Percentiles rank a stretch among this genome's conserved stretches.
These are phyloP conservation scores for Myxozyma sirexii DNA, from an alignment of 805 yeast species.

Conservation along the genomic window DNA sequence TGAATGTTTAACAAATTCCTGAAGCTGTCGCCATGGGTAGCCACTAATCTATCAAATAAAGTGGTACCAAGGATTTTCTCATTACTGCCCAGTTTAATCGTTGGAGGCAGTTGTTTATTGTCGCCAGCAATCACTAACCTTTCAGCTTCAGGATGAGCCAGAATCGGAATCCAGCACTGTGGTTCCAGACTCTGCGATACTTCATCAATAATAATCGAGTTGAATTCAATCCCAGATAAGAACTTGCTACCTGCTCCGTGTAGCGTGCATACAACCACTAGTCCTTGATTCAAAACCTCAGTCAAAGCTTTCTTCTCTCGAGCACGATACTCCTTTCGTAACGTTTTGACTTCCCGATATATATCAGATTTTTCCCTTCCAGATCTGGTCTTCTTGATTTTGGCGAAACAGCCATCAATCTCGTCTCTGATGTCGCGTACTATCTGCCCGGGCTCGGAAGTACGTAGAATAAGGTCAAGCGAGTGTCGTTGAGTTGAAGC, in stretches of 20 bases:
- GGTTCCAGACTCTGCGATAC: slow-evolving; percentile 94
- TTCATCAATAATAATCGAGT: slow-evolving; percentile 87
- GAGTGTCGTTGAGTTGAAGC: slow-evolving; percentile 68
- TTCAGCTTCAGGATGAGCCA: slow-evolving; percentile 59
- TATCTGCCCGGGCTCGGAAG: slow-evolving; percentile 60
- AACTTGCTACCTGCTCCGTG: slow-evolving; percentile 62
- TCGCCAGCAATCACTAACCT: slow-evolving; percentile 88
- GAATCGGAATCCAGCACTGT: slow-evolving; percentile 92
- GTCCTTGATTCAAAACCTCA: slow-evolving; percentile 61
- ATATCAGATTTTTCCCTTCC: slow-evolving; percentile 66
- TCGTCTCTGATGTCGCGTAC: slow-evolving; percentile 70
- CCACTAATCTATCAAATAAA: slow-evolving; percentile 75
- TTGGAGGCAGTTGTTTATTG: slow-evolving; percentile 88
- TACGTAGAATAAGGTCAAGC: slow-evolving; percentile 68
- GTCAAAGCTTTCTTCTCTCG: slow-evolving; percentile 67
- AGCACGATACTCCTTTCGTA: slow-evolving; percentile 67
- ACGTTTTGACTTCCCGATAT: slow-evolving; percentile 67
- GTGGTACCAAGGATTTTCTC: slow-evolving; percentile 61
- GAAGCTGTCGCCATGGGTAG: slow-evolving; percentile 51
- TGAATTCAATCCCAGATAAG: slow-evolving; percentile 53
- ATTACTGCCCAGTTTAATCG: slow-evolving; percentile 58
- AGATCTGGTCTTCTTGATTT: slow-evolving; percentile 61
- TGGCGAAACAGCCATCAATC: slow-evolving; percentile 59
- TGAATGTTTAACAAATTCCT: slow-evolving; percentile 70
- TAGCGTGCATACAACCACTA: slow-evolving; percentile 77